Evolutionary conservation across 257 asterid species (phyloP), one percentile per base, ranked within the genome.

Genomic region (Schizonepeta tenuifolia): DNA sequence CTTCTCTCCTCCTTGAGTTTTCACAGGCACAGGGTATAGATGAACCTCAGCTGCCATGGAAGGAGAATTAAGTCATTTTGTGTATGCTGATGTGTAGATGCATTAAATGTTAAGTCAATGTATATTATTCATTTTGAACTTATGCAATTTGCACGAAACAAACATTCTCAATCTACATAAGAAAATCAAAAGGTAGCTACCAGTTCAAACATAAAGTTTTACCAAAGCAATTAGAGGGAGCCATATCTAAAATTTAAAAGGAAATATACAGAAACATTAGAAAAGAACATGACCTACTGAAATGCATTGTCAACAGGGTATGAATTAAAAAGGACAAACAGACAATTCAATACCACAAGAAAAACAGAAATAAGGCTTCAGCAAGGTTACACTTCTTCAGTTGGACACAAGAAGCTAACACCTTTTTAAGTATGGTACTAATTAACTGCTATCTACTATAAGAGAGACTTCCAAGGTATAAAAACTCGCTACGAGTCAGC

Each of bases 11-110:
- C 90, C 91, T 72, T 80, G 95, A 31, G 95, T 87, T 78, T 85
- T 93, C 70, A 93, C 95, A 49, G 91, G 83, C 69, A 93, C 98
- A n/a, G 97, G 95, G 83, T 84, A 90, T 61, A 93, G 97, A 77
- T 83, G 87, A 82, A 83, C 74, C 54, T 88, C 97, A 70, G 87
- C 98, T 93, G 96, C 74, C 70, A 79, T 60, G 59, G 63, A 59
- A 47, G 54, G 31, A 71, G 49, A 58, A n/a, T 64, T 18, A 40
- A 36, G 46, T 24, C 51, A 68, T 67, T 67, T 11, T 36, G 22
- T 38, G 33, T 14, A 44, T 0, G 43, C 44, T 12, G 17, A 4
- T 31, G 18, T 11, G 1, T 36, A 53, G 24, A 35, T 70, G 47
- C 36, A 15, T 55, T 13, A 26, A 71, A 18, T 60, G 40, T 47